phyloP scores from a whole-genome alignment of 352 stramenopile genomes.

The Phytophthora multivora region DNA sequence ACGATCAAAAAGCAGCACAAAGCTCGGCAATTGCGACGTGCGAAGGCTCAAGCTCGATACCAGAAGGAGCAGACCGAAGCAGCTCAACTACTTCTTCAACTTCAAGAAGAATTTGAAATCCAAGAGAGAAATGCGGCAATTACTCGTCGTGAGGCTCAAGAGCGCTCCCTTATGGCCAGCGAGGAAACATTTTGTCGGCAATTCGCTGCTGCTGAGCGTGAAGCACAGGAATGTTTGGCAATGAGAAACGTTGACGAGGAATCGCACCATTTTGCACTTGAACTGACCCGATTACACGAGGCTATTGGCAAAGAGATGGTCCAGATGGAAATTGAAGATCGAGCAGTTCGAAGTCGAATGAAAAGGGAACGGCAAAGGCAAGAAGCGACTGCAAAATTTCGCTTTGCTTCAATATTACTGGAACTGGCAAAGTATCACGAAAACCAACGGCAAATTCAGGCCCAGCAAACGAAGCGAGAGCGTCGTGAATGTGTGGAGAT shows the following conservation, averaged over 20 bases:
- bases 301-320: slow-evolving; percentile 3
- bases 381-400: slow-evolving; percentile 1
- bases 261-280: slow-evolving; percentile 6
- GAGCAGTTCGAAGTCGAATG: slow-evolving; percentile 25
- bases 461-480: slow-evolving; percentile 32
- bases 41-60: slow-evolving; percentile 14
- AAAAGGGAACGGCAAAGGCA: slow-evolving; percentile 18
- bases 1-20: slow-evolving; percentile 24
- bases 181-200: slow-evolving; percentile 16
- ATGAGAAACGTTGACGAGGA: slow-evolving; percentile 36
- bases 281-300: slow-evolving; percentile 2
- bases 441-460: slow-evolving; percentile 18
- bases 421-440: slow-evolving; percentile 30
- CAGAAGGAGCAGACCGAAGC: slow-evolving; percentile 21
- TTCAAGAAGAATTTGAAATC: slow-evolving; percentile 27
- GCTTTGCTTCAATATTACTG: slow-evolving; percentile 30
- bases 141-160: slow-evolving; percentile 15
- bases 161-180: slow-evolving; percentile 16
- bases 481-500: slow-evolving; percentile 46
- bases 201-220: slow-evolving; percentile 15
- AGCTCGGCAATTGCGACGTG: slow-evolving; percentile 19
- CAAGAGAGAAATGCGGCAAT: slow-evolving; percentile 17
- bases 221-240: slow-evolving; percentile 4
- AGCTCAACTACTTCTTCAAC: slow-evolving; percentile 8
- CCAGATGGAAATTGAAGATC: slow-evolving; percentile 28